phyloP scores from a whole-genome alignment of 1,139 yeast species.

The Pneumocystis jirovecii region DNA sequence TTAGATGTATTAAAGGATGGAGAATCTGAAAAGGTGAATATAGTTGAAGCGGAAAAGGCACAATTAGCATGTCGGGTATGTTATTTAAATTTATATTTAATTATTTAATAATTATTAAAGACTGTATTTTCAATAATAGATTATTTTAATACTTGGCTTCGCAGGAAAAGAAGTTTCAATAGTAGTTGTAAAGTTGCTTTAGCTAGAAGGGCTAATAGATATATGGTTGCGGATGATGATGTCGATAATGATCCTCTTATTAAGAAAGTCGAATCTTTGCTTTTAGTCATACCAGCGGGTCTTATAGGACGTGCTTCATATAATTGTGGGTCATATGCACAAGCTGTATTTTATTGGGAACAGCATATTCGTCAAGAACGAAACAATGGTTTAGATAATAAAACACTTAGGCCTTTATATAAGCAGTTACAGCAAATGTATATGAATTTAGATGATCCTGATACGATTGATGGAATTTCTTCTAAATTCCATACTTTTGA shows the following conservation, averaged over 20 bases:
- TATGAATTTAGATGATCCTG: constrained; percentile 76
- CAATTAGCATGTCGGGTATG: constrained; percentile 7
- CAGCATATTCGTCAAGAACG: constrained; percentile 37
- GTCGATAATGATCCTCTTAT: constrained; percentile 13
- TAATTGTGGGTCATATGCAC: constrained; percentile 71
- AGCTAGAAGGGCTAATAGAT: constrained; percentile 11
- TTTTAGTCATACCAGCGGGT: constrained; percentile 46
- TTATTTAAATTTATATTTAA: background rate
- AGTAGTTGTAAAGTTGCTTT: constrained; percentile 10
- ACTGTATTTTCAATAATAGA: constrained; percentile 40
- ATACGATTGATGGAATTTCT: constrained; percentile 75
- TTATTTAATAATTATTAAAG: background rate
- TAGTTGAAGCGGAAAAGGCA: constrained; percentile 4
- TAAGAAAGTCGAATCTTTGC: constrained; percentile 29
- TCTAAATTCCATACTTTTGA: constrained; percentile 53
- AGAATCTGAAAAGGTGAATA: background rate
- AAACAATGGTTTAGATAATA: constrained; percentile 24
- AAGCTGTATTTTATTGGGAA: constrained; percentile 80
- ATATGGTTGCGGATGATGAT: constrained; percentile 11
- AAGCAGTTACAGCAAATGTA: constrained; percentile 54
- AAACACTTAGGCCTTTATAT: constrained; percentile 16
- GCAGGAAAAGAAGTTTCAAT: constrained; percentile 23
- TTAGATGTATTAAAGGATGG: constrained; percentile 25
- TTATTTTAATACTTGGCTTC: constrained; percentile 65
- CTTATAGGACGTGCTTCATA: constrained; percentile 64